Evolutionary conservation across 176 grass and related monocot species (phyloP), one percentile per base, ranked within the genome.

Genomic region (Dactylis glomerata): DNA sequence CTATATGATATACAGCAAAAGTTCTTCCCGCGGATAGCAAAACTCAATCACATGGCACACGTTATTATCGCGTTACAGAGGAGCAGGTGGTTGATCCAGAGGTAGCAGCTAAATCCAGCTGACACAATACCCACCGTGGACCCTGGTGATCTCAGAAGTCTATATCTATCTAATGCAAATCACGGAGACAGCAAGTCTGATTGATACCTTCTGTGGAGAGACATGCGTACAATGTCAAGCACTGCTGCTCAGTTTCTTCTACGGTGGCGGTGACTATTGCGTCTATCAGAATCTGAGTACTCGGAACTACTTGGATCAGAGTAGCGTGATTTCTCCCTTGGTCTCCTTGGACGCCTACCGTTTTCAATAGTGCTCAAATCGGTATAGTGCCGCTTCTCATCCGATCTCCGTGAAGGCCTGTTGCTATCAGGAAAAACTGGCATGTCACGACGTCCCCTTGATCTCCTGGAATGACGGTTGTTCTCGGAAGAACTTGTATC

Each of bases 271-370:
- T 28, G 80, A 51, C 46, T 82, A 20, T 51, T 37, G 41, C 73
- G 52, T 27, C 4, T 57, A 59, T 89, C 89, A 13, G 57, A 71
- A 51, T 82, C 81, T 40, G 78, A 85, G 59, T 71, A 62, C 66
- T 91, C 84, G 37, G 75, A 81, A 15, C 49, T 33, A 79, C 81
- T 75, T 64, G 77, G 61, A 77, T 88, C 82, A 75, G 61, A 40
- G 79, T 73, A 42, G 31, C 19, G 61, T 4, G 9, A 24, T 65
- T 83, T 90, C n/a, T 77, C 89, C 11, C 6, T 51, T 22, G 83
- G 85, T 78, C 45, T 85, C 67, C 73, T 85, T 33, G 84, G 83
- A 50, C 64, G 85, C 47, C 50, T 70, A 49, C 31, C 62, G 5
- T 34, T 80, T 87, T 87, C 42, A 8, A 1, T 15, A 1, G 34